Conservation (phyloP, 1,284 basidiomycete species). For the Exobasidium rhododendri region DNA sequence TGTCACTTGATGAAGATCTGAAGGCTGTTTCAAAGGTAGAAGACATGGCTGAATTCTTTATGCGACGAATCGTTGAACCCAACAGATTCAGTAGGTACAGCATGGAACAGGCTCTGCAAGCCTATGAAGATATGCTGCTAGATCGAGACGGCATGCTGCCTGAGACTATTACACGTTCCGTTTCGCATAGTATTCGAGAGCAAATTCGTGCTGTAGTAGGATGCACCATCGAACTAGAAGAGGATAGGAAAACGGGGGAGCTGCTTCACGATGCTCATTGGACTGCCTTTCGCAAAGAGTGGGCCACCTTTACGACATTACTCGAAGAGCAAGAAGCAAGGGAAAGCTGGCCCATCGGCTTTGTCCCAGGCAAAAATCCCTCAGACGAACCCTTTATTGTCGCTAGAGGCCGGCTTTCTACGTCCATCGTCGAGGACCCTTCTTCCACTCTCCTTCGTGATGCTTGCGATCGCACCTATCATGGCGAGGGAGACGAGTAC, state of each 20-base stretch:
- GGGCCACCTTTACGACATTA: slow-evolving; percentile 44
- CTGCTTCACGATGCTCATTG: slow-evolving; percentile 31
- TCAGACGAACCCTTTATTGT: slow-evolving; percentile 27
- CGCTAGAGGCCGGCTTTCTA: slow-evolving; percentile 29
- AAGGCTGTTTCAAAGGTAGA: slow-evolving; percentile 30
- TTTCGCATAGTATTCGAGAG: slow-evolving; percentile 20
- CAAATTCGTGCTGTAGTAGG: slow-evolving; percentile 30
- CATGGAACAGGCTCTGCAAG: slow-evolving; percentile 16
- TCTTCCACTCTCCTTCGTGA: background rate
- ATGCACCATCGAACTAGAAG: slow-evolving; percentile 25
- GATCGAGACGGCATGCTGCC: background rate
- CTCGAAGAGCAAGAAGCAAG: slow-evolving; percentile 43
- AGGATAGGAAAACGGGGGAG: slow-evolving; percentile 29
- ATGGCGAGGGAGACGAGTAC: background rate
- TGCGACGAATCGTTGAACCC: slow-evolving; percentile 41
- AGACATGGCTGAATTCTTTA: slow-evolving; percentile 34
- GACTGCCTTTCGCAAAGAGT: slow-evolving; percentile 30
- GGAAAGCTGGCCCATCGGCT: slow-evolving; percentile 40
- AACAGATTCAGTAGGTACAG: slow-evolving; percentile 38
- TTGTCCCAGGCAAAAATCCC: background rate
- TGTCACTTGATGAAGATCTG: slow-evolving; percentile 29
- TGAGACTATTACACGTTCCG: background rate
- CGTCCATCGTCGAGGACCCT: slow-evolving; percentile 29
- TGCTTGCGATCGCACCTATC: background rate
- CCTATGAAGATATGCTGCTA: background rate